phyloP scores from a whole-genome alignment of 2,329 filamentous ascomycete species.

The Aspergillus sp. region DNA sequence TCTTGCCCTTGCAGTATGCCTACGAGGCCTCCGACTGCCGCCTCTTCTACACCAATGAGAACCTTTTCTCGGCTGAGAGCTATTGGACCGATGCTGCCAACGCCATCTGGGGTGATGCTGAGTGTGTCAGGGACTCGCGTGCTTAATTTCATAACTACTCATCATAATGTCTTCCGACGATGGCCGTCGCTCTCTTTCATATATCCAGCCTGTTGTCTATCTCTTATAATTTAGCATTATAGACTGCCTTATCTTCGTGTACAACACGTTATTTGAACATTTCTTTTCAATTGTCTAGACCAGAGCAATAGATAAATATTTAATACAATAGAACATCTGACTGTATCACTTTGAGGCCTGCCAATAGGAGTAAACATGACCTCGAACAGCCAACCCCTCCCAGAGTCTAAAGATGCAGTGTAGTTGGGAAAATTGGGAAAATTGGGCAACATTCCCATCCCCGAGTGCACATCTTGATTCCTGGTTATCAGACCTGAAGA shows the following conservation, averaged over 20 bases:
- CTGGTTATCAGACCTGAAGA: no score
- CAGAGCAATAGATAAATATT: background rate
- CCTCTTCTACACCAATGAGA: conserved; percentile 58
- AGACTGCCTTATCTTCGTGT: background rate
- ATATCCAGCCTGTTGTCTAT: background rate
- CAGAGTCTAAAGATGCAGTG: no score
- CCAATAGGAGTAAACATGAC: background rate
- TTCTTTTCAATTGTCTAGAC: background rate
- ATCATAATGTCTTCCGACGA: no score
- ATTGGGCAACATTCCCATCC: no score
- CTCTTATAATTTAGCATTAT: background rate
- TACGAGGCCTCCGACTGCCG: conserved; percentile 63
- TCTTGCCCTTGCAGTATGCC: conserved; percentile 58
- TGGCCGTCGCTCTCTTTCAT: no score
- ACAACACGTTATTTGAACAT: background rate
- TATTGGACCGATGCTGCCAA: conserved; percentile 51
- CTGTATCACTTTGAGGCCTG: no score
- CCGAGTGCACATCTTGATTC: no score
- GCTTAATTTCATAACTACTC: background rate
- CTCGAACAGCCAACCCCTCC: background rate
- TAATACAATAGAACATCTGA: background rate
- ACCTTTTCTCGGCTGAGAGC: conserved; percentile 51
- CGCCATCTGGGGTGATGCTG: conserved; percentile 19
- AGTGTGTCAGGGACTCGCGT: background rate
- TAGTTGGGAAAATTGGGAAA: no score